Evolutionary conservation across 163 green algal genomes (phyloP).

Genomic region (Scenedesmus sp.): DNA sequence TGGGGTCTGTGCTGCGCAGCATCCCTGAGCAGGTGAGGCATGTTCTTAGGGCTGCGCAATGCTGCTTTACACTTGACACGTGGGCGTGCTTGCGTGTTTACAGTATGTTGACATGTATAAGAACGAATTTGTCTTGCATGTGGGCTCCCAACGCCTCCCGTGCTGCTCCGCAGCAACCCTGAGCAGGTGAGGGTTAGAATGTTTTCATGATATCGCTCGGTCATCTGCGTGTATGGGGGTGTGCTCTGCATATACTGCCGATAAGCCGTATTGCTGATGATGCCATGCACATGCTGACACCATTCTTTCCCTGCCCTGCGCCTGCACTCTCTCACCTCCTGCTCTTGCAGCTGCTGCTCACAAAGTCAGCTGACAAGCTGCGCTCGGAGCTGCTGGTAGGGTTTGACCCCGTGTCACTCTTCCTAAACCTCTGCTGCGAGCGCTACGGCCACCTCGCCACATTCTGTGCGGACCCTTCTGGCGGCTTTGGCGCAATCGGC

Average conservation of each 20-base stretch:
- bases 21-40: no score
- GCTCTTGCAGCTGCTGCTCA: constrained; percentile 53
- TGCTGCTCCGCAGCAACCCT: no score
- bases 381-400: constrained; percentile 83
- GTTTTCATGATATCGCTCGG: no score
- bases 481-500: constrained; percentile 67
- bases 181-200: no score
- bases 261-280: not conserved
- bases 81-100: not conserved
- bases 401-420: constrained; percentile 78
- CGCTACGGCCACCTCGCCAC: constrained; percentile 70
- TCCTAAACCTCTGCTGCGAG: constrained; percentile 61
- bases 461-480: constrained; percentile 71
- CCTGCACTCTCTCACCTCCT: not conserved
- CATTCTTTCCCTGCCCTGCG: constrained; percentile 42
- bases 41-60: not conserved
- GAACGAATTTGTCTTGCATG: not conserved
- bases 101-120: not conserved
- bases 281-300: not conserved
- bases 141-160: no score
- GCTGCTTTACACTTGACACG: not conserved
- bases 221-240: no score
- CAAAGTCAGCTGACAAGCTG: constrained; percentile 57
- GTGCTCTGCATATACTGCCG: not conserved
- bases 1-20: not conserved